Evolutionary conservation across 495 filamentous ascomycete genomes (phyloP).

Genomic region (Delitschia confertaspora): DNA sequence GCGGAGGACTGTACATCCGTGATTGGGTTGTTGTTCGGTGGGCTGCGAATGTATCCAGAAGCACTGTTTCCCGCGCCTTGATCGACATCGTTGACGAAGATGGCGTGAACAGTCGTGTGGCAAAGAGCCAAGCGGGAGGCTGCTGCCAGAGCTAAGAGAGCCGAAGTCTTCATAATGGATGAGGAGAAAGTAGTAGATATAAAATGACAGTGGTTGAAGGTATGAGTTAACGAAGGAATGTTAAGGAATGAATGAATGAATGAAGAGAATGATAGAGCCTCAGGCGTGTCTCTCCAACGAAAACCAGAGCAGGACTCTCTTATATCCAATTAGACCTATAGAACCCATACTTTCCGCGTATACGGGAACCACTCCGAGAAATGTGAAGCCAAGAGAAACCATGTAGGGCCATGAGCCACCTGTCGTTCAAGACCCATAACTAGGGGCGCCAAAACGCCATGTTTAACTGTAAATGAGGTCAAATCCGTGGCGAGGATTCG

Average conservation of each 20-base stretch:
- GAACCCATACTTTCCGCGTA: too few species aligned
- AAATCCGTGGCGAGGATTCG: too few species aligned
- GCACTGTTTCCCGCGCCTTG: slow-evolving; percentile 37
- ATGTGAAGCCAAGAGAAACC: too few species aligned
- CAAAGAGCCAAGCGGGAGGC: slow-evolving; percentile 36
- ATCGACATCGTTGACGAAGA: slow-evolving; percentile 41
- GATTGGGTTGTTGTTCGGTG: slow-evolving; percentile 45
- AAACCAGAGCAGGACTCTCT: not conserved
- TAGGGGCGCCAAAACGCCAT: too few species aligned
- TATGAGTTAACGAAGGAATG: too few species aligned
- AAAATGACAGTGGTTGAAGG: too few species aligned
- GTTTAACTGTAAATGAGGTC: too few species aligned
- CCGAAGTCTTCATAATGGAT: slow-evolving; percentile 35
- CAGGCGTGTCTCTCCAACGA: not conserved
- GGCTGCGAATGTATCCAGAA: slow-evolving; percentile 39
- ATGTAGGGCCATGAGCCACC: too few species aligned
- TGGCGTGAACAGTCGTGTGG: slow-evolving; percentile 40
- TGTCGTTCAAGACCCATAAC: too few species aligned
- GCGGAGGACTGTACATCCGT: slow-evolving; percentile 39
- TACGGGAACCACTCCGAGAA: too few species aligned
- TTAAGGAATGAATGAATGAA: slow-evolving; percentile 15
- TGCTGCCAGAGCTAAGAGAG: slow-evolving; percentile 35
- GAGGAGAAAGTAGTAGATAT: not conserved
- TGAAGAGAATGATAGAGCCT: not conserved
- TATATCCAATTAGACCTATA: not conserved